phyloP scores from a whole-genome alignment of 1,139 yeast species.

The Debaryomyces psychrophilus region DNA sequence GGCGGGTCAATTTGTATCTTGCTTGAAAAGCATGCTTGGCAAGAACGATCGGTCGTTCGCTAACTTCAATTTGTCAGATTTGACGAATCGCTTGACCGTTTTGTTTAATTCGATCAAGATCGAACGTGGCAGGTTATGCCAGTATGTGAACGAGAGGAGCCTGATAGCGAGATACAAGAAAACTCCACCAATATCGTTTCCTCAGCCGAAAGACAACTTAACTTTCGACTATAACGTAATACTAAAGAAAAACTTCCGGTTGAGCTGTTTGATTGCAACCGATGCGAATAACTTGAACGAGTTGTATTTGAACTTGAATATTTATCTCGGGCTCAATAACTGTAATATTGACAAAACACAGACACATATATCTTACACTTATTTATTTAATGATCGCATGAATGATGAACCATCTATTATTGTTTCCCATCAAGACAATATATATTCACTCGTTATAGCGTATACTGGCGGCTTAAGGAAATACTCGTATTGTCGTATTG shows the following conservation, averaged over 20 bases:
- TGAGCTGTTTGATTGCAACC: slow-evolving; percentile 40
- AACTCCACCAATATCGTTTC: background rate
- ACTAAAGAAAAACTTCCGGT: slow-evolving; percentile 43
- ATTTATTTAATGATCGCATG: slow-evolving; percentile 25
- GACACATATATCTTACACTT: slow-evolving; percentile 21
- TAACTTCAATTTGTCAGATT: slow-evolving; percentile 63
- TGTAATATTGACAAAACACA: slow-evolving; percentile 17
- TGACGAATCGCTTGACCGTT: slow-evolving; percentile 62
- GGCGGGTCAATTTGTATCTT: slow-evolving; percentile 43
- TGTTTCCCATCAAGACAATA: slow-evolving; percentile 30
- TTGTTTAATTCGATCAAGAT: slow-evolving; percentile 27
- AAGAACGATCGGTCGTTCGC: slow-evolving; percentile 58
- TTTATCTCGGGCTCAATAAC: slow-evolving; percentile 35
- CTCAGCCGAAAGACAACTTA: slow-evolving; percentile 14
- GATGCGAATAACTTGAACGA: slow-evolving; percentile 41
- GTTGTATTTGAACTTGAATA: slow-evolving; percentile 38
- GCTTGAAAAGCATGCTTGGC: slow-evolving; percentile 39
- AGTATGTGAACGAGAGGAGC: background rate
- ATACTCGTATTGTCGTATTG: slow-evolving; percentile 43
- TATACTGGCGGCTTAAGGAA: slow-evolving; percentile 49
- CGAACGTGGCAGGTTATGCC: slow-evolving; percentile 14
- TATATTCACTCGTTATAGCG: slow-evolving; percentile 35
- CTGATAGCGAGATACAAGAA: background rate
- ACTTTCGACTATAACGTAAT: slow-evolving; percentile 37
- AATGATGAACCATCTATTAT: slow-evolving; percentile 38